A percentile compares a stretch with the other conserved stretches of the same genome.
phyloP scores from a whole-genome alignment of 306 rosid genomes.

The Begonia fuchsioides region DNA sequence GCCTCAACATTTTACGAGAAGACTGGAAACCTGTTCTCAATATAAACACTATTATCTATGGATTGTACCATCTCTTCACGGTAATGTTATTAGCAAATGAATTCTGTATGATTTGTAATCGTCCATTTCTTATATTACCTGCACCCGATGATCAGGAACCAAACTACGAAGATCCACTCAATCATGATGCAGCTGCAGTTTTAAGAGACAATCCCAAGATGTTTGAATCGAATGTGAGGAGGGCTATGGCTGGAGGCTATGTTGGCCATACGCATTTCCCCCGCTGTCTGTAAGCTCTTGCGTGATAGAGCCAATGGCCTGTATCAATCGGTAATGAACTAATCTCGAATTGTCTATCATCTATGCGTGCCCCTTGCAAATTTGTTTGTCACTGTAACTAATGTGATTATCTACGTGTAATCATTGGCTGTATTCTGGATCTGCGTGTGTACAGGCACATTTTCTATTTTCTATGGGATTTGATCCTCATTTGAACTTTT shows the following conservation, averaged over 20 bases:
- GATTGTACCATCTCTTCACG: slow-evolving; percentile 41
- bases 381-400: too few species aligned
- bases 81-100: slow-evolving; percentile 11
- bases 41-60: slow-evolving; percentile 36
- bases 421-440: too few species aligned
- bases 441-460: too few species aligned
- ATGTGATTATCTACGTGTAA: too few species aligned
- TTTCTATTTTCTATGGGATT: too few species aligned
- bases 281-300: slow-evolving; percentile 23
- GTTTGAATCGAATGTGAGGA: slow-evolving; percentile 41
- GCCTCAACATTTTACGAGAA: slow-evolving; percentile 46
- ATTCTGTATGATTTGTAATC: neutral
- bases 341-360: too few species aligned
- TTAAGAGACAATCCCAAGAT: slow-evolving; percentile 37
- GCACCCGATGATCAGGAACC: slow-evolving; percentile 21
- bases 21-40: slow-evolving; percentile 50
- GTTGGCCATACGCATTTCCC: slow-evolving; percentile 38
- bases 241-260: slow-evolving; percentile 53
- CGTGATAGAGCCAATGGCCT: neutral
- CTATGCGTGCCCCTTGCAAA: too few species aligned
- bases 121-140: too few species aligned
- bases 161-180: slow-evolving; percentile 38
- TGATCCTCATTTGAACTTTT: too few species aligned
- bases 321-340: too few species aligned
- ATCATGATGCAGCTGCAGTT: slow-evolving; percentile 42